Base-by-base conservation (phyloP, 306 rosid species). In the Canavalia ensiformis region DNA sequence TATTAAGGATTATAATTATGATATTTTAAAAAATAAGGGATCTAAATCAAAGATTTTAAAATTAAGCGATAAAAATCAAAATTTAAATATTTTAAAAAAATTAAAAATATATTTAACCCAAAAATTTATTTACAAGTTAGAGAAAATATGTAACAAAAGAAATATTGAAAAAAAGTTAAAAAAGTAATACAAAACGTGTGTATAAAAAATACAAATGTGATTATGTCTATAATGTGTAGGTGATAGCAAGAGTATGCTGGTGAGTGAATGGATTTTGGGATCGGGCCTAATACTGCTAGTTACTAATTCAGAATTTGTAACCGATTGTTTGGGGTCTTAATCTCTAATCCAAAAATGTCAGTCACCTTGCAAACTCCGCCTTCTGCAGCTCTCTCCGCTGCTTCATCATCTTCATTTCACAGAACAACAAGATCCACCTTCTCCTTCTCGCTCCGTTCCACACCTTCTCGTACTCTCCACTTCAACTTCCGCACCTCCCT, bases 311-410 rank as follows among this genome's bases (percentile, higher is more conserved):
- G 77, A 5, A 54, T 9, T 5, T 41, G 68, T 7, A 35, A 5
- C 44, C 51, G 67, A 52, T 18, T 18, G 28, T 6, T 66, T 46
- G 8, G 49, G 39, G 33, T 74, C 44, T 58, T 46, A 25, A 42
- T 60, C 72, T 46, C 69, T 0, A 62, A 54, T 2, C 72, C 54
- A 46, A 56, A 74, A 73, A 90, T 90, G 98, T 82, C 91, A 11
- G 18, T 88, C 72, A 63, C 93, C 30, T 87, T 88, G 97, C 93
- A 74, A 84, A 42, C 94, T 89, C 93, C 97, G 93, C 89, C 94
- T 3, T 85, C 84, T 44, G 80, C 85, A 0, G 68, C 91, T 57
- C 82, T 87, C 18, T 86, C 89, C 0, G 76, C 91, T n/a, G 49
- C 69, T 8, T 28, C 82, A 25, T 80, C 91, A 18, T 18, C 25